Conservation (phyloP, 2,329 filamentous ascomycete genomes). For the Fusarium nelsonii region DNA sequence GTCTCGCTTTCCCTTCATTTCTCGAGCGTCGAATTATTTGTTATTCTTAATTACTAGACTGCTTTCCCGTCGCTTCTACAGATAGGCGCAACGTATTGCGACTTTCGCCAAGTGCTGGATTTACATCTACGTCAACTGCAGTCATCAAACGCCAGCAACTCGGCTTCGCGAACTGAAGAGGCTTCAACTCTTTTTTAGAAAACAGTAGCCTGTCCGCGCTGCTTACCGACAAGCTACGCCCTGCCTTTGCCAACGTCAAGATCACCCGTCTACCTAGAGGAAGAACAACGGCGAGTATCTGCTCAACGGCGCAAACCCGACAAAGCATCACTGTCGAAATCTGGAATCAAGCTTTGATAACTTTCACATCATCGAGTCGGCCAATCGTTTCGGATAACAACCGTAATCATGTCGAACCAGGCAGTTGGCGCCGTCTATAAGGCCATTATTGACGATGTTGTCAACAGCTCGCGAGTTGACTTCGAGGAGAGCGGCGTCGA, state of each 20-base stretch:
- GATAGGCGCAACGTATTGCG: slow-evolving; percentile 21
- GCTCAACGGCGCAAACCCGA: slow-evolving; percentile 20
- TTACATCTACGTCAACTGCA: slow-evolving; percentile 24
- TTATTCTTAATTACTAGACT: slow-evolving; percentile 14
- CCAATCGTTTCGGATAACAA: slow-evolving; percentile 18
- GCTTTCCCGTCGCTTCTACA: slow-evolving; percentile 5
- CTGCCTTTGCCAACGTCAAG: neutral
- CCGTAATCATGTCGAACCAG: slow-evolving; percentile 66
- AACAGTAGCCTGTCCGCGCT: neutral
- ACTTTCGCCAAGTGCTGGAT: slow-evolving; percentile 27
- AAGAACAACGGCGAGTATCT: slow-evolving; percentile 3
- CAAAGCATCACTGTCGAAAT: neutral
- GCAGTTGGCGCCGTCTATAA: slow-evolving; percentile 83
- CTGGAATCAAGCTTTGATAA: neutral
- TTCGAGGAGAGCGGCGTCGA: slow-evolving; percentile 98
- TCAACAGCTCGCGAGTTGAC: slow-evolving; percentile 91
- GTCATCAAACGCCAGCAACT: slow-evolving; percentile 25
- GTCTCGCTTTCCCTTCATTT: neutral
- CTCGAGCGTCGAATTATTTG: slow-evolving; percentile 1
- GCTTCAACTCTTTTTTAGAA: neutral
- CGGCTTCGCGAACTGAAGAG: slow-evolving; percentile 1
- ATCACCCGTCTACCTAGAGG: neutral
- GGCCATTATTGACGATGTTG: slow-evolving; percentile 84
- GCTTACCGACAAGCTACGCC: slow-evolving; percentile 5
- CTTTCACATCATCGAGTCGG: slow-evolving; percentile 1